A percentile compares a stretch with the other conserved stretches of the same genome.
Evolutionary conservation across 2,329 filamentous ascomycete species (phyloP).

Genomic region (Neonectria coccinea): DNA sequence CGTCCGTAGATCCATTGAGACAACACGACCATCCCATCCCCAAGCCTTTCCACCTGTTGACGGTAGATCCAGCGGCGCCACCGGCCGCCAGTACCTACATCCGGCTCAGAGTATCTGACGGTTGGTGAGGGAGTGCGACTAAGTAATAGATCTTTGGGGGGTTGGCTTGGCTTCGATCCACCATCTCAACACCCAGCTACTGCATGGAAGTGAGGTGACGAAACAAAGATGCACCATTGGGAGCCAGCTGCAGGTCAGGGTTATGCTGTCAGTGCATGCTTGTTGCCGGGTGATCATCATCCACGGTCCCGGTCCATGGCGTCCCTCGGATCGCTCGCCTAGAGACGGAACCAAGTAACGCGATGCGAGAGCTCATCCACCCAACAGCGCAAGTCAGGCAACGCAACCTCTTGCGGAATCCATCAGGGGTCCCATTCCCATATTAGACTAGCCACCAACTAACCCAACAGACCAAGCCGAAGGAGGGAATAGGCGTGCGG

Average conservation of each 20-base stretch:
- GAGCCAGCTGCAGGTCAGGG: slow-evolving; percentile 16
- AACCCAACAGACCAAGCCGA: slow-evolving; percentile 3
- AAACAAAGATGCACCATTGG: slow-evolving; percentile 20
- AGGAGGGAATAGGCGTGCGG: slow-evolving; percentile 1
- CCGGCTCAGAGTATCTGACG: neutral
- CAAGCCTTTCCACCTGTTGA: neutral
- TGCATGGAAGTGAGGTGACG: slow-evolving; percentile 10
- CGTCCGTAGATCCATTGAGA: neutral
- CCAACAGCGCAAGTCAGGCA: neutral
- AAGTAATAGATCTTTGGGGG: neutral
- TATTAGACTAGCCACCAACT: slow-evolving; percentile 13
- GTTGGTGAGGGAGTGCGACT: neutral
- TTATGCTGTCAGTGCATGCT: slow-evolving; percentile 19
- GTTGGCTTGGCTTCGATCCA: slow-evolving; percentile 5
- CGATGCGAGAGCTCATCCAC: slow-evolving; percentile 17
- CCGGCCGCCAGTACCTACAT: neutral
- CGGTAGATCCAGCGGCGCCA: neutral
- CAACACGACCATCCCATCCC: neutral
- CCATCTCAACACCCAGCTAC: neutral
- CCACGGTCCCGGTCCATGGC: slow-evolving; percentile 43
- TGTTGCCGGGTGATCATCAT: slow-evolving; percentile 30
- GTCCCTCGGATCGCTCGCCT: slow-evolving; percentile 17
- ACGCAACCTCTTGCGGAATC: slow-evolving; percentile 7
- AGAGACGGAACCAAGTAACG: slow-evolving; percentile 27
- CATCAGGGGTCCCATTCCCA: slow-evolving; percentile 8